phyloP scores from a whole-genome alignment of 2,329 filamentous ascomycete species.

The Botrytis medusae region DNA sequence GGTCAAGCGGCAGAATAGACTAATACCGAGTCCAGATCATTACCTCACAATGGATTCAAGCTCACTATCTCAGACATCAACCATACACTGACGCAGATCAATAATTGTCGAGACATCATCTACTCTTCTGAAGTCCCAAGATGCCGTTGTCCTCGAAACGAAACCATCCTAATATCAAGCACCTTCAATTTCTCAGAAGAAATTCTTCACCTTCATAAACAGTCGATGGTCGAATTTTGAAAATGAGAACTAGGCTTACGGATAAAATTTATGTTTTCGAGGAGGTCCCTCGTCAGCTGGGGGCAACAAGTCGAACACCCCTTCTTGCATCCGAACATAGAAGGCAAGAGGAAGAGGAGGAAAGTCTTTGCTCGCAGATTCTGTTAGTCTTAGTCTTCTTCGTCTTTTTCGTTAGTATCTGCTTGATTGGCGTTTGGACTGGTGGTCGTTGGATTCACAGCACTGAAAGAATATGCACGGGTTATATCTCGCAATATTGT shows the following conservation, averaged over 20 bases:
- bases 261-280: conserved; percentile 5
- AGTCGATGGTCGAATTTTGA: neutral
- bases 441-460: neutral
- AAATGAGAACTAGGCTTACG: neutral
- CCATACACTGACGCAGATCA: neutral
- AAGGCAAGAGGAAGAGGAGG: neutral
- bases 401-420: neutral
- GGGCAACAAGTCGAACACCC: neutral
- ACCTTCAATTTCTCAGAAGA: neutral
- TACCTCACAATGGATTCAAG: neutral
- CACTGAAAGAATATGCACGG: neutral
- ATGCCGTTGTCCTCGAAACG: neutral
- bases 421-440: neutral
- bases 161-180: too few species aligned
- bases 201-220: neutral
- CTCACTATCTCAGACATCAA: neutral
- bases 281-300: neutral
- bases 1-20: neutral
- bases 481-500: conserved; percentile 13
- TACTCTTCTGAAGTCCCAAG: neutral
- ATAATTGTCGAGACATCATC: neutral
- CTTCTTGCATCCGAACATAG: neutral
- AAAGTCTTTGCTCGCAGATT: neutral
- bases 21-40: neutral
- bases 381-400: neutral